phyloP scores from a whole-genome alignment of 2,329 filamentous ascomycete species.

The Diaporthe citrichinensis region DNA sequence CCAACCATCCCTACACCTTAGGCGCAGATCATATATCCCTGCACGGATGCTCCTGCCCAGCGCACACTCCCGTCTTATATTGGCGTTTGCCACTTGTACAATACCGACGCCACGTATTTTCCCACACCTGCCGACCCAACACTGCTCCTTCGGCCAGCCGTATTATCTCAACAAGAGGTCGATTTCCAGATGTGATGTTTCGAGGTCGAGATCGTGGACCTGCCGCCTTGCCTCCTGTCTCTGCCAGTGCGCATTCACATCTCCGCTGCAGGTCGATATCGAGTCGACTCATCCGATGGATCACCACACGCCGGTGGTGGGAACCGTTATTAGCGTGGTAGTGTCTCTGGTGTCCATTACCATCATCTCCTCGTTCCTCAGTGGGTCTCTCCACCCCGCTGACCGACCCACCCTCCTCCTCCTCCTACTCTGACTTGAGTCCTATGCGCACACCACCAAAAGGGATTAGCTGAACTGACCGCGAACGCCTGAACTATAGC shows the following conservation, averaged over 20 bases:
- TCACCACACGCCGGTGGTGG: slow-evolving; percentile 23
- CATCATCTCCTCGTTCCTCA: slow-evolving; percentile 43
- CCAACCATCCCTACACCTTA: slow-evolving; percentile 5
- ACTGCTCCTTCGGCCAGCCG: not conserved
- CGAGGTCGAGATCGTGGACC: slow-evolving; percentile 14
- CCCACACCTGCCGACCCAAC: not conserved
- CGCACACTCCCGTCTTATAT: not conserved
- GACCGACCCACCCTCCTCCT: not conserved
- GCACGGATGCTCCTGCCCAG: slow-evolving; percentile 12
- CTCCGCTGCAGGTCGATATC: slow-evolving; percentile 15
- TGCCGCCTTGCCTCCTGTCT: slow-evolving; percentile 26
- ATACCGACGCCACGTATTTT: not conserved
- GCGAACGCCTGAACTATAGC: slow-evolving; percentile 47
- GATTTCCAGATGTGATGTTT: slow-evolving; percentile 29
- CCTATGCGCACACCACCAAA: slow-evolving; percentile 1
- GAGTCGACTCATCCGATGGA: slow-evolving; percentile 21
- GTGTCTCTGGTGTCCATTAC: slow-evolving; percentile 41
- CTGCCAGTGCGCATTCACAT: slow-evolving; percentile 16
- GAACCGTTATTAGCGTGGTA: slow-evolving; percentile 32
- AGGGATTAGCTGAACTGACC: not conserved
- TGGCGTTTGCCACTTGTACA: slow-evolving; percentile 14
- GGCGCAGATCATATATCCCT: slow-evolving; percentile 23
- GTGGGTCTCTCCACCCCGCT: slow-evolving; percentile 33
- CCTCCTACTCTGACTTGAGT: not conserved
- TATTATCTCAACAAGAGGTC: not conserved